phyloP scores from a whole-genome alignment of 768 basidiomycete genomes.

The Gymnopilus junonius region DNA sequence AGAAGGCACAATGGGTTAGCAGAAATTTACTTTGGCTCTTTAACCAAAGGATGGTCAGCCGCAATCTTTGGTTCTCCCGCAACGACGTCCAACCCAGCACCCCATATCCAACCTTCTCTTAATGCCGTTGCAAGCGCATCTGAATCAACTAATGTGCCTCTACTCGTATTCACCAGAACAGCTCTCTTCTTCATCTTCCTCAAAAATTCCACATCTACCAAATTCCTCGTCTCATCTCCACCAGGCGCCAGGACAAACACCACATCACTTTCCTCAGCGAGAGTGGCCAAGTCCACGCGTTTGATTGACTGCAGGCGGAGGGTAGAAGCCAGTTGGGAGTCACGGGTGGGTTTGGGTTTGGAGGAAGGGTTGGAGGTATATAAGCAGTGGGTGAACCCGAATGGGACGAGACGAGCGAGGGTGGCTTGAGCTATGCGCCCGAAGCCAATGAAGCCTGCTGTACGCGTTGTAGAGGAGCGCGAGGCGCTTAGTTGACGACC shows the following conservation, averaged over 20 bases:
- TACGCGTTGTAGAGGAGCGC: slow-evolving; percentile 54
- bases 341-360: slow-evolving; percentile 46
- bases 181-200: slow-evolving; percentile 83
- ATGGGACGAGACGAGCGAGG: slow-evolving; percentile 77
- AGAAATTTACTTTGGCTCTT: slow-evolving; percentile 63
- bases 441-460: slow-evolving; percentile 91
- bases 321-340: slow-evolving; percentile 33
- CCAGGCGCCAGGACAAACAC: slow-evolving; percentile 86
- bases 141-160: slow-evolving; percentile 90
- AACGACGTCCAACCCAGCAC: slow-evolving; percentile 92
- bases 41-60: slow-evolving; percentile 78
- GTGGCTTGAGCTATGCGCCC: slow-evolving; percentile 92
- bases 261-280: slow-evolving; percentile 83
- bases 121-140: slow-evolving; percentile 86
- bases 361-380: slow-evolving; percentile 68
- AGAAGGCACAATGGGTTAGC: not conserved
- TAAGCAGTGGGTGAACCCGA: slow-evolving; percentile 76
- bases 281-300: slow-evolving; percentile 63
- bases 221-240: slow-evolving; percentile 67
- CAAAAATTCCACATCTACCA: slow-evolving; percentile 76
- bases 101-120: slow-evolving; percentile 80
- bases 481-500: slow-evolving; percentile 79
- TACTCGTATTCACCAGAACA: slow-evolving; percentile 82
- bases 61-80: slow-evolving; percentile 86
- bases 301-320: slow-evolving; percentile 47